Base-by-base conservation (phyloP, 768 basidiomycete species). In the Gyrodon lividus region DNA sequence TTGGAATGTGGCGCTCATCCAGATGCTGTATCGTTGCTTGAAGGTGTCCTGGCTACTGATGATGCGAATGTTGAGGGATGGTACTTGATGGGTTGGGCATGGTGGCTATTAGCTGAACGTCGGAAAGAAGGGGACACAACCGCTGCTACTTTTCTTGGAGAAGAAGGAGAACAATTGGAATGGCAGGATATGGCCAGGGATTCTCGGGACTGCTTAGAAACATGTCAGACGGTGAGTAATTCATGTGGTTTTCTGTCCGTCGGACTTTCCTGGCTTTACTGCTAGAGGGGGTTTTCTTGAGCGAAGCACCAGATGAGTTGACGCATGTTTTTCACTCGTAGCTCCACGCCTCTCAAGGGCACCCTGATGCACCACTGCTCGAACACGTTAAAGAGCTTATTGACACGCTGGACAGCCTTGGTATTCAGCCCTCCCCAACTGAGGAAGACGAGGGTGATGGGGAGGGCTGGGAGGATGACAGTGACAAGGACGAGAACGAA, bases 51-150 rank as follows among this genome's bases (percentile, higher is more conserved):
- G 70, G 79, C 86, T 9, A 70, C 84, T 0, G 92, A 95, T 66
- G 89, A 93, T 57, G 79, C 90, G 62, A 87, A 91, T 47, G 85
- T 93, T 12, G 92, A 95, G 59, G 93, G 86, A 1, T 95, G 93
- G 86, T 96, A 96, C 64, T 80, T 96, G 24, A 92, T 95, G 69
- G 93, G 92, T 47, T 97, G 92, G 92, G 87, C 89, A 57, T 92
- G 90, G 76, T 92, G 84, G 73, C 72, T 95, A 41, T 84, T 89
- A 81, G 80, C 83, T 0, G 86, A 89, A 65, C 80, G 86, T 53
- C 82, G 81, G 7, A 77, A 81, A 54, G 83, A 86, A 59, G 77
- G 70, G 12, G 53, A 59, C 76, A 74, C 23, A 78, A 75, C 17
- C 77, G 68, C 33, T 16, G 54, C 74, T 5, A 74, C 68, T 33